Evolutionary conservation across 2,329 filamentous ascomycete species (phyloP), one percentile per base, ranked within the genome.

Genomic region (Alternaria dauci): DNA sequence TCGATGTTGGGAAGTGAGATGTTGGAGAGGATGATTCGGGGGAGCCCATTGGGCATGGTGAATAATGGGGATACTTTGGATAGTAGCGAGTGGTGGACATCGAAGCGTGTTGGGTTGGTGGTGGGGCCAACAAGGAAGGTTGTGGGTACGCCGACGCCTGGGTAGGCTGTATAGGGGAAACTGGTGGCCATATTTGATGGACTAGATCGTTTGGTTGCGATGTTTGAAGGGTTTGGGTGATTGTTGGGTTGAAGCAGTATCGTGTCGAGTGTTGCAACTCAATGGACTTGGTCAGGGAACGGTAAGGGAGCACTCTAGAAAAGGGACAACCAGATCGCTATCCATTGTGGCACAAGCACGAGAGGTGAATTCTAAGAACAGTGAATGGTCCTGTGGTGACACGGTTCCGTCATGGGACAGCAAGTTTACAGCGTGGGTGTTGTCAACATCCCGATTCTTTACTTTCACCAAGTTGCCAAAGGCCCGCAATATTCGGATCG

Each of bases 61-160:
- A 62, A 62, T 9, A 55, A 4, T 3, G 60, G 54, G 0, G 59
- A 63, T 14, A 20, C 20, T 14, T 25, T 41, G 25, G 23, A 26
- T 20, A 60, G 60, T 28, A 60, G 38, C 6, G 11, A 34, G 23
- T 46, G 53, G 30, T 63, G 59, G 30, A 63, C 20, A 23, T 65
- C 56, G 47, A 48, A 59, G 14, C 28, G 48, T 11, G 30, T 53
- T 23, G 43, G 14, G 2, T 43, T n/a, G 39, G 41, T n/a, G 5
- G 8, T 3, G 8, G 28, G 18, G 11, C 59, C 59, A 52, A 65
- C 26, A n/a, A 54, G 28, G 52, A 65, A 59, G 30, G 39, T 43
- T 20, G 44, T 28, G 14, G 55, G 55, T 18, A 34, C 18, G 4
- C 55, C 55, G 16, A 43, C 20, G 41, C 28, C 46, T 50, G 16